These are phyloP conservation scores for Rhododendron simsii DNA, from an alignment of 148 eudicot species.

Conservation along the genomic window DNA sequence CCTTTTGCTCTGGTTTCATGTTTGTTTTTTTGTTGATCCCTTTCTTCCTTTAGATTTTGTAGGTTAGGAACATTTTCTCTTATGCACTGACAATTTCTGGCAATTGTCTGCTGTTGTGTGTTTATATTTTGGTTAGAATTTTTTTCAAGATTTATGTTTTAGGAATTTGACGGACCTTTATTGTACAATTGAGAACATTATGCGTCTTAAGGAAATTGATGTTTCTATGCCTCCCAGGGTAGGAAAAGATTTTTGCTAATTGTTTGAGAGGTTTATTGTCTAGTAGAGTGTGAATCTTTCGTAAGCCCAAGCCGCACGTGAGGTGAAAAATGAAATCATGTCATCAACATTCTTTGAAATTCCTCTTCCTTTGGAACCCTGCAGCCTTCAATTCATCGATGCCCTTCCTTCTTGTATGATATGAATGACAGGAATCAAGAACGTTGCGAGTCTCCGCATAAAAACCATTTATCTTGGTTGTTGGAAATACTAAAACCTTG, in stretches of 20 bases:
- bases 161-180: neutral
- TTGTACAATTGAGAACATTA: neutral
- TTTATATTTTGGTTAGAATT: neutral
- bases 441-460: neutral
- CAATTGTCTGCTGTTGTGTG: neutral
- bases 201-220: neutral
- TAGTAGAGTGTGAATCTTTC: neutral
- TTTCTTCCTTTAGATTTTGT: neutral
- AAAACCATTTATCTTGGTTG: neutral
- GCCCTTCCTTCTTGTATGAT: neutral
- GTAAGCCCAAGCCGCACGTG: neutral
- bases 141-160: neutral
- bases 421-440: neutral
- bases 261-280: neutral
- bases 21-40: neutral
- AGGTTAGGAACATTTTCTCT: neutral
- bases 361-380: neutral
- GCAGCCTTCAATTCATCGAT: neutral
- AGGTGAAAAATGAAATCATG: neutral
- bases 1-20: constrained; percentile 1
- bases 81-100: neutral
- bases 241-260: neutral
- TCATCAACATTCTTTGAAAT: neutral
- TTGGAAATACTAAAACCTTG: neutral
- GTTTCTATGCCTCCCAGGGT: neutral